Base-by-base conservation (phyloP, 495 filamentous ascomycete species). In the Penicillium ochrochloron region DNA sequence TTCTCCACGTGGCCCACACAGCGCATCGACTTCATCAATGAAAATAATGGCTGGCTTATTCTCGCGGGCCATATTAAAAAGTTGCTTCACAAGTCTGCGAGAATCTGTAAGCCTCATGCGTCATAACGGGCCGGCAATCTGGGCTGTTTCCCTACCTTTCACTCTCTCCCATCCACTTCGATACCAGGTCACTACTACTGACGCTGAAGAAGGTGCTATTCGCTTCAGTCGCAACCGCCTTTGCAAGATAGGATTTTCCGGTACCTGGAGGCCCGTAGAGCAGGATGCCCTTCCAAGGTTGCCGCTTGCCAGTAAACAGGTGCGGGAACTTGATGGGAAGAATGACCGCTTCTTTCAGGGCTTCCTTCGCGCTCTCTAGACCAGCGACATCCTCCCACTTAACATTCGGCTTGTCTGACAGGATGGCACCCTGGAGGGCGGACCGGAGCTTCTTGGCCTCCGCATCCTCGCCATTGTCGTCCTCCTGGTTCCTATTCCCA, bases 181-280 rank as follows among this genome's bases (percentile, higher is more conserved):
- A 94, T 34, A 98, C 96, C 78, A 99, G 75, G 75, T 98, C 96
- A 81, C 91, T 95, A 80, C 91, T 94, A 80, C 92, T 96, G 64
- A 99, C 93, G 73, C 93, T 97, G 83, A 99, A 99, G 75, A 99
- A 99, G n/a, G 95, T 99, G 76, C 93, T 97, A 74, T 98, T 98
- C 53, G 96, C 96, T 74, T 99, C 95, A 11, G 95, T 99, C 61
- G 95, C 95, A 41, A 99, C 96, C 10, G 95, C 95, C 73, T 98
- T 98, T 64, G 95, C 95, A 44, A 99, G 83, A 76, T 97, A 97
- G 74, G 88, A 92, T 83, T 99, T 99, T 79, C 95, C 95, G 9
- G 95, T 99, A 67, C 95, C 95, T 0, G 95, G 95, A 1, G 95
- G 95, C 1, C 95, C 95, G 76, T 98, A 99, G 27, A 99, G 85